Evolutionary conservation across 2,329 filamentous ascomycete genomes (phyloP), one percentile per base, ranked within the genome.

Genomic region (Sporothrix pseudoabietina): DNA sequence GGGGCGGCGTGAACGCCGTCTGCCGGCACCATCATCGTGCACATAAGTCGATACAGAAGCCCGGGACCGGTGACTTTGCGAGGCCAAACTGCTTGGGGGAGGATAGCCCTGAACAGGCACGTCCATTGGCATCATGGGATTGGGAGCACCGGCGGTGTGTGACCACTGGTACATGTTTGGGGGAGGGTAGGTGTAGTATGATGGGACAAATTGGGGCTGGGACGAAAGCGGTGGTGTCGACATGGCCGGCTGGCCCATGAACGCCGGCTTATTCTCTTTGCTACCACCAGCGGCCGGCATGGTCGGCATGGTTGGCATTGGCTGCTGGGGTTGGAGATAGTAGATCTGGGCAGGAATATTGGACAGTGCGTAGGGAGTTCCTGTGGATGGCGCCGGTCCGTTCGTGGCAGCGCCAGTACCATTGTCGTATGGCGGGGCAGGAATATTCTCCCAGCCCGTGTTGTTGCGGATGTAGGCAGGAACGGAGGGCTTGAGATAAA

Each of bases 341-440:
- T 75, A 76, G 5, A 75, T 41, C 0, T 75, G 72, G 0, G 74
- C 72, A 2, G 75, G 75, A 10, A 75, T 71, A 44, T 76, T 76
- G 12, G 75, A 65, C 14, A 75, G 32, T 3, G 75, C 16, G 26
- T 75, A 76, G 0, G 68, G 52, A 16, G 65, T 61, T 7, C 71
- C 73, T 1, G 68, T n/a, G 0, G 72, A 55, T 1, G 65, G n/a
- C 1, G 44, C 19, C 44, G 66, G 26, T 7, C 49, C 35, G 14
- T 39, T 41, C 4, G 57, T 52, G 8, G 39, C 4, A 12, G 8
- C 26, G 12, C 26, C 30, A 4, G 35, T 12, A 47, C 4, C 7
- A 6, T 55, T 66, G 10, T 74, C 71, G 44, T 71, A 75, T 0
- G 52, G 49, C 2, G 71, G 71, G 30, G 72, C 57, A 10, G 47